These are phyloP conservation scores for Globisporangium uncinulatum DNA, from an alignment of 352 stramenopile species.

Conservation along the genomic window DNA sequence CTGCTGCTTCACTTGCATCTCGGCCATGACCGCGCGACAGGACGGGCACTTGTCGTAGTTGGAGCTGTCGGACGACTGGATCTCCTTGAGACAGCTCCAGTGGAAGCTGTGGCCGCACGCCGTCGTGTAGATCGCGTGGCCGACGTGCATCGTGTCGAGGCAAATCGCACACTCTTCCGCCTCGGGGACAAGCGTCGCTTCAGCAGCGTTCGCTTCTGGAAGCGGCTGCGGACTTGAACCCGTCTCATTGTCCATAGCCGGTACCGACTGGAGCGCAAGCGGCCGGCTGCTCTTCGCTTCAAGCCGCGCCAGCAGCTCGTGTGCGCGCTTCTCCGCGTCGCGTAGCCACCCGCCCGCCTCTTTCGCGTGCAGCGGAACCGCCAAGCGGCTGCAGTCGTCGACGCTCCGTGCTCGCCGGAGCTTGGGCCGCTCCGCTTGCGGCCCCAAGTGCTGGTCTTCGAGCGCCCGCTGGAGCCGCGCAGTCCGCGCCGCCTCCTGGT, in stretches of 20 bases:
- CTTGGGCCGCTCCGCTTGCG: slow-evolving; percentile 36
- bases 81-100: slow-evolving; percentile 80
- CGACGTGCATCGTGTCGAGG: slow-evolving; percentile 73
- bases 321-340: slow-evolving; percentile 53
- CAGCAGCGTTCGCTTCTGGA: too few relatives aligned
- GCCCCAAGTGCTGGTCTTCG: slow-evolving; percentile 54
- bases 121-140: slow-evolving; percentile 79
- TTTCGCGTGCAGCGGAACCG: slow-evolving; percentile 31
- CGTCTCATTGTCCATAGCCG: too few relatives aligned
- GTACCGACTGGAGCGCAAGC: too few relatives aligned
- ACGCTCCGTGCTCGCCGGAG: slow-evolving; percentile 40
- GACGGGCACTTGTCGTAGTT: slow-evolving; percentile 85
- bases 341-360: slow-evolving; percentile 45
- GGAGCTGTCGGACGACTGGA: slow-evolving; percentile 67
- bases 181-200: slow-evolving; percentile 45
- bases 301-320: slow-evolving; percentile 35
- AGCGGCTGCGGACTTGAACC: too few relatives aligned
- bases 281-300: slow-evolving; percentile 9
- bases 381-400: slow-evolving; percentile 36
- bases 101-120: slow-evolving; percentile 83
- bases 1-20: slow-evolving; percentile 82
- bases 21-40: slow-evolving; percentile 63
- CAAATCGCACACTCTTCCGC: slow-evolving; percentile 84
- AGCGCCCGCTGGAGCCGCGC: slow-evolving; percentile 39
- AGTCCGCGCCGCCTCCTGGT: slow-evolving; percentile 40